These are phyloP conservation scores for Mycosphaerella sp. DNA, from an alignment of 2,329 filamentous ascomycete species.

Conservation along the genomic window DNA sequence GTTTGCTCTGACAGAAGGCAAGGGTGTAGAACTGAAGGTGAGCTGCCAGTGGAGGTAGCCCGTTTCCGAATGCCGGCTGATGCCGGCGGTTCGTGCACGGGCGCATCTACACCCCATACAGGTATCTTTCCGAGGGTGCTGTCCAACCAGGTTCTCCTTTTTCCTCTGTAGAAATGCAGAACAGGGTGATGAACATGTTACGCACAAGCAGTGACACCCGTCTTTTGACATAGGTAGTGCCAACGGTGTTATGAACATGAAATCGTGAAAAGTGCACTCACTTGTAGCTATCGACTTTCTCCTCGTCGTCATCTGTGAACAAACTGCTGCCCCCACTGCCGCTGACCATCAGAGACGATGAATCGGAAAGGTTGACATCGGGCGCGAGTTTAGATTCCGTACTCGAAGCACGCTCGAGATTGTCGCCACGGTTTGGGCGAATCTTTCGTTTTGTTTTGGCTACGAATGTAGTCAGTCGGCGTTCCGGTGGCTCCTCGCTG, in stretches of 20 bases:
- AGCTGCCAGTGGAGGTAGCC: neutral
- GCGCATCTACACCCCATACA: too few species aligned
- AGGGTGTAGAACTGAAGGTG: neutral
- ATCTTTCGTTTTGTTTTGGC: conserved; percentile 27
- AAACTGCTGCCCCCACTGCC: conserved; percentile 45
- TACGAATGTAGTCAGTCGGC: conserved; percentile 47
- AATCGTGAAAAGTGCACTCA: conserved; percentile 22
- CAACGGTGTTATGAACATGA: neutral
- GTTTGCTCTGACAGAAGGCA: neutral
- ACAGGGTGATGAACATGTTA: too few species aligned
- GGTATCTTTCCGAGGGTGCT: too few species aligned
- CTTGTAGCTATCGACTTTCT: conserved; percentile 40
- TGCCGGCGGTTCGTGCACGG: neutral
- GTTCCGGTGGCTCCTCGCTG: conserved; percentile 35
- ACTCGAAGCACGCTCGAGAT: conserved; percentile 27
- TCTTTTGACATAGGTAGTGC: too few species aligned
- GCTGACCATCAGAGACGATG: conserved; percentile 34
- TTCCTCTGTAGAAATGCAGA: too few species aligned
- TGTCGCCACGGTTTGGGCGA: conserved; percentile 10
- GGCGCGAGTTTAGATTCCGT: conserved; percentile 30
- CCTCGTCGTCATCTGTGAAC: conserved; percentile 47
- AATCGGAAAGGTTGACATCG: conserved; percentile 24
- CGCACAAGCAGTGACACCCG: too few species aligned
- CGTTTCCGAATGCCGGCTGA: neutral
- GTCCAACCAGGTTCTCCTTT: too few species aligned